These are phyloP conservation scores for Sporisorium exsertum DNA, from an alignment of 1,284 basidiomycete genomes.

Conservation along the genomic window DNA sequence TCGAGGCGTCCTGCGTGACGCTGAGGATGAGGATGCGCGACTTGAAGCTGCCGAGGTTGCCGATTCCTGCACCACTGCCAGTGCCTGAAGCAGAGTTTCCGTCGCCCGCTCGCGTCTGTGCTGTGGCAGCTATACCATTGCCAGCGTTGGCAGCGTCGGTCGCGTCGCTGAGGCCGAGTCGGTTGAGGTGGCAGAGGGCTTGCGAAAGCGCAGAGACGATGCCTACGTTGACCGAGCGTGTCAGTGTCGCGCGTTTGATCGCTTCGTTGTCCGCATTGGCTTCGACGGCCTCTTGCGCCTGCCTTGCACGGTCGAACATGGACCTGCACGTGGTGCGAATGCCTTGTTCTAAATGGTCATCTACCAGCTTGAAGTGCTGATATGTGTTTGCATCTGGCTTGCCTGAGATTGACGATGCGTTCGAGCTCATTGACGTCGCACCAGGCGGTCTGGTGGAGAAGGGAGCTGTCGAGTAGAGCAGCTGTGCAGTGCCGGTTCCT, in stretches of 20 bases:
- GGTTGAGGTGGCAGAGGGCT: conserved; percentile 53
- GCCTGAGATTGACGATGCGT: conserved; percentile 13
- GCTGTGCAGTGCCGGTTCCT: conserved; percentile 41
- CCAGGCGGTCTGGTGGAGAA: conserved; percentile 31
- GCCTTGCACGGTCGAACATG: conserved; percentile 41
- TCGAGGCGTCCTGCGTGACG: conserved; percentile 86
- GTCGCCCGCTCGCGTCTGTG: conserved; percentile 34
- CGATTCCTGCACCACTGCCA: conserved; percentile 8
- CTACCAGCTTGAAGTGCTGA: conserved; percentile 61
- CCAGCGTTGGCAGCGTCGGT: conserved; percentile 30
- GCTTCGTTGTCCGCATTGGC: conserved; percentile 23
- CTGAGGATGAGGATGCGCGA: conserved; percentile 86
- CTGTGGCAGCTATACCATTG: conserved; percentile 25
- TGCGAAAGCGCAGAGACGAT: conserved; percentile 54
- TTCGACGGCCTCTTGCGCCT: conserved; percentile 20
- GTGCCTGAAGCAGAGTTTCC: conserved; percentile 11
- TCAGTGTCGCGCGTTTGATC: conserved; percentile 26
- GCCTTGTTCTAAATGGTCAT: conserved; percentile 57
- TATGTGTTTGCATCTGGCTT: conserved; percentile 64
- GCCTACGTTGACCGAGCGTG: conserved; percentile 42
- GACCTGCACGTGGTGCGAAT: conserved; percentile 37
- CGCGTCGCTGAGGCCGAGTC: conserved; percentile 35
- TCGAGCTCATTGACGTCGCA: conserved; percentile 5
- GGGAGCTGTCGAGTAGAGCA: conserved; percentile 54
- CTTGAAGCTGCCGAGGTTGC: conserved; percentile 42